A percentile compares a stretch with the other conserved stretches of the same genome.
phyloP scores from a whole-genome alignment of 73 alveolate genomes.

The Tetrahymena elliotti region DNA sequence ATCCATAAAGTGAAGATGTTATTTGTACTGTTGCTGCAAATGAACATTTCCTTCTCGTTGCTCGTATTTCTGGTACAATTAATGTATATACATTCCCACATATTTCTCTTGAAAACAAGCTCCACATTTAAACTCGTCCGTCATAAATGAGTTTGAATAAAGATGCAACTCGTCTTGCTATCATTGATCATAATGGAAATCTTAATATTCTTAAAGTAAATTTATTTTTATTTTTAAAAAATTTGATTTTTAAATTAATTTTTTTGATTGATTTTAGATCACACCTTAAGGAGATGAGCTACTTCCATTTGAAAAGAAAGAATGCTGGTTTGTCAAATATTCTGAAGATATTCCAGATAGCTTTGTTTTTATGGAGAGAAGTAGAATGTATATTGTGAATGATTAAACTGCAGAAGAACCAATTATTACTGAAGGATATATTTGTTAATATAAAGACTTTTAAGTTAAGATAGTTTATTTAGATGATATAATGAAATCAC shows the following conservation, averaged over 20 bases:
- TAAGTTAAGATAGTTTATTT: conserved; percentile 66
- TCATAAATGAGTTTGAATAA: conserved; percentile 53
- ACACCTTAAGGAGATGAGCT: conserved; percentile 33
- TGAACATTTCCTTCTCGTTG: conserved; percentile 86
- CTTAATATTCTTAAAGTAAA: conserved; percentile 56
- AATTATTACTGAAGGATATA: conserved; percentile 88
- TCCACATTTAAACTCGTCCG: conserved; percentile 57
- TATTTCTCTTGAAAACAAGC: conserved; percentile 62
- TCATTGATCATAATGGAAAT: conserved; percentile 79
- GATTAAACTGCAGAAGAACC: conserved; percentile 85
- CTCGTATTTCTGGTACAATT: conserved; percentile 84
- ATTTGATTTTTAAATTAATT: not conserved
- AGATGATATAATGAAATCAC: conserved; percentile 87
- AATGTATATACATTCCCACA: conserved; percentile 80
- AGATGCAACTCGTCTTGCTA: conserved; percentile 66
- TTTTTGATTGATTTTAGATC: not conserved
- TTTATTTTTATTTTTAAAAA: conserved; percentile 31
- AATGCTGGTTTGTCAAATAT: conserved; percentile 98
- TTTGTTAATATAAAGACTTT: conserved; percentile 95
- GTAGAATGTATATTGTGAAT: conserved; percentile 27
- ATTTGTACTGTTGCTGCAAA: conserved; percentile 92
- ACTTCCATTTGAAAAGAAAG: conserved; percentile 72
- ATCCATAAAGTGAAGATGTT: conserved; percentile 75
- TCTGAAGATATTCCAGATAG: conserved; percentile 91
- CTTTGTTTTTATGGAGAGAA: conserved; percentile 92